These are phyloP conservation scores for Hamamelis virginiana DNA, from an alignment of 164 flowering plant genomes.

Conservation along the genomic window DNA sequence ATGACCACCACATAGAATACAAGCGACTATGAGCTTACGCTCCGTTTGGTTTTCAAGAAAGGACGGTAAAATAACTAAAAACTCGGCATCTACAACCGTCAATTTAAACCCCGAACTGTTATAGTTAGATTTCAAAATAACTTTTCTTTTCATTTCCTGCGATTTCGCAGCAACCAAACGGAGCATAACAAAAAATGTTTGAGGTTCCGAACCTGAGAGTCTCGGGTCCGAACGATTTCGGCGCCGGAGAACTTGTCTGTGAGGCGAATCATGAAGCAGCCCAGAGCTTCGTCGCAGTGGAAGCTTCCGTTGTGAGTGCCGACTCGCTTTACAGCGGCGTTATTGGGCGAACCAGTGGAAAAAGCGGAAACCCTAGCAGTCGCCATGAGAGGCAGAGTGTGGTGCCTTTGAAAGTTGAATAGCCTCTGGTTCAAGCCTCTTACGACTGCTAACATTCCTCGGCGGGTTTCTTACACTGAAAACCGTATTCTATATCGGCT, in stretches of 20 bases:
- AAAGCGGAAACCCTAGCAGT: conserved; percentile 28
- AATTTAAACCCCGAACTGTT: too few relatives aligned
- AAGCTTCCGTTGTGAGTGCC: conserved; percentile 99
- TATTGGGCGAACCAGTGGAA: conserved; percentile 30
- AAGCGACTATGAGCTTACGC: not conserved
- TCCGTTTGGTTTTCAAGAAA: not conserved
- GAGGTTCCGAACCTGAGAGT: conserved; percentile 49
- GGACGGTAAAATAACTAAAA: too few relatives aligned
- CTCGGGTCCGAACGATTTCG: conserved; percentile 78
- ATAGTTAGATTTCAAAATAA: too few relatives aligned
- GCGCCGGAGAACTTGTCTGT: conserved; percentile 69
- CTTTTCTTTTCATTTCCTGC: not conserved
- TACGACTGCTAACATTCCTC: conserved; percentile 20
- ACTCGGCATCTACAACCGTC: too few relatives aligned
- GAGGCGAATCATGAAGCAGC: conserved; percentile 96
- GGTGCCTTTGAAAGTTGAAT: conserved; percentile 15
- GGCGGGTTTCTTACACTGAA: too few relatives aligned
- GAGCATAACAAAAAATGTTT: not conserved
- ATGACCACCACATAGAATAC: not conserved
- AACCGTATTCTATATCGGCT: too few relatives aligned
- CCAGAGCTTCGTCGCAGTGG: conserved; percentile 99
- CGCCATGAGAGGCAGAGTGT: conserved; percentile 23
- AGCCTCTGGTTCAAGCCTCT: conserved; percentile 24
- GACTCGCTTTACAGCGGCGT: conserved; percentile 47
- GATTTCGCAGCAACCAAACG: not conserved